Conservation (phyloP, 2,329 filamentous ascomycete species). For the Penicillium hesseltinei region DNA sequence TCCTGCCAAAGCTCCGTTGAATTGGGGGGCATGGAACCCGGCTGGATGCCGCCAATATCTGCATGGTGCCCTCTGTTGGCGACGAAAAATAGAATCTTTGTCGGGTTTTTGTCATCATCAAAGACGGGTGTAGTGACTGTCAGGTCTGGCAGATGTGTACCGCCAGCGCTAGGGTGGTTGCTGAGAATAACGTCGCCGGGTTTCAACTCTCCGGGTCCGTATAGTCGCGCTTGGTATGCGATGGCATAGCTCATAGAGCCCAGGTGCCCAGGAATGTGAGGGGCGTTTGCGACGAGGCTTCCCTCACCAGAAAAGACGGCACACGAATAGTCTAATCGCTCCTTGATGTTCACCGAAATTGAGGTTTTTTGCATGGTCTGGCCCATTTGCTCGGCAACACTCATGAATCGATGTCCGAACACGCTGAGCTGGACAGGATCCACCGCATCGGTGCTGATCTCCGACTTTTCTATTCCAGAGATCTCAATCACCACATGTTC, state of each 20-base stretch:
- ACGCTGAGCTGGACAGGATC: constrained; percentile 75
- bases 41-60: constrained; percentile 65
- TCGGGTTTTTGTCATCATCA: constrained; percentile 52
- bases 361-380: constrained; percentile 71
- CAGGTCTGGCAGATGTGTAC: constrained; percentile 75
- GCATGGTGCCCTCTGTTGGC: constrained; percentile 69
- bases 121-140: constrained; percentile 75
- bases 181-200: constrained; percentile 64
- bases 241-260: constrained; percentile 79
- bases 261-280: constrained; percentile 75
- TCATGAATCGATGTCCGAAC: constrained; percentile 79
- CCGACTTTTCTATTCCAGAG: background rate
- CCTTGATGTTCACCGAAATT: constrained; percentile 77
- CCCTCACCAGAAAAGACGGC: constrained; percentile 72
- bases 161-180: constrained; percentile 77
- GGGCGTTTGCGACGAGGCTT: constrained; percentile 64
- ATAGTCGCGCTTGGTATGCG: constrained; percentile 69
- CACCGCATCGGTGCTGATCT: constrained; percentile 45
- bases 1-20: constrained; percentile 41
- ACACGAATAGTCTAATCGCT: constrained; percentile 78
- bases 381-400: constrained; percentile 81
- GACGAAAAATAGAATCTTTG: constrained; percentile 41
- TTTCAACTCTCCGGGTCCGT: constrained; percentile 62
- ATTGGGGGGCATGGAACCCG: constrained; percentile 40
- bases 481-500: constrained; percentile 79